Evolutionary conservation across 371 early-diverging fungal genomes (phyloP).

Genomic region (Rhizopus arrhizus): DNA sequence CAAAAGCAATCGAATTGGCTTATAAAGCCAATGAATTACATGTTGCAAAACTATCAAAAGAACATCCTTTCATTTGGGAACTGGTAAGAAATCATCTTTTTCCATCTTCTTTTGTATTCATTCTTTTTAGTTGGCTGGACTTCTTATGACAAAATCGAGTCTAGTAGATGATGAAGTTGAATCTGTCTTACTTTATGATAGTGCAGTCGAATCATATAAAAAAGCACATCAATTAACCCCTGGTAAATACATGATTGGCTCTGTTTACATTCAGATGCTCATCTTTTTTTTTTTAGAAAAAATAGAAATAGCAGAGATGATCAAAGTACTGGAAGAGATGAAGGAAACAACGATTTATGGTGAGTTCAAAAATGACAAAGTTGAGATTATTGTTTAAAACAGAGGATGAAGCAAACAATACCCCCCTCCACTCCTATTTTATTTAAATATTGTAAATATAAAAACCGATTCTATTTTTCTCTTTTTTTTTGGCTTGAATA

Average conservation of each 20-base stretch:
- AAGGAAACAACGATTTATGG: neutral
- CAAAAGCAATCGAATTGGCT: conserved; percentile 29
- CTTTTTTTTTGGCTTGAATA: too few relatives aligned
- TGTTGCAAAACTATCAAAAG: conserved; percentile 26
- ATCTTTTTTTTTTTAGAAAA: neutral
- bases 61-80: conserved; percentile 39
- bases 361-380: too few relatives aligned
- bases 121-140: conserved; percentile 34
- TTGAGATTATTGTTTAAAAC: too few relatives aligned
- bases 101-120: neutral
- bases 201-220: conserved; percentile 29
- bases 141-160: conserved; percentile 38
- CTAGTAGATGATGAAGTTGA: conserved; percentile 45
- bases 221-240: conserved; percentile 27
- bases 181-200: conserved; percentile 33
- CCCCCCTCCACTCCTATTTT: too few relatives aligned
- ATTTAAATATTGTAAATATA: too few relatives aligned
- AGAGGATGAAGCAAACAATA: too few relatives aligned
- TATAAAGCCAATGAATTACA: conserved; percentile 27
- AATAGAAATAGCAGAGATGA: neutral
- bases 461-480: too few relatives aligned
- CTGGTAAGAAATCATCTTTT: conserved; percentile 27
- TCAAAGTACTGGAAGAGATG: neutral
- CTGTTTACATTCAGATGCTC: neutral
- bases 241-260: conserved; percentile 9